Conservation (phyloP, 441 rosid genomes). For the Erodium trifolium region DNA sequence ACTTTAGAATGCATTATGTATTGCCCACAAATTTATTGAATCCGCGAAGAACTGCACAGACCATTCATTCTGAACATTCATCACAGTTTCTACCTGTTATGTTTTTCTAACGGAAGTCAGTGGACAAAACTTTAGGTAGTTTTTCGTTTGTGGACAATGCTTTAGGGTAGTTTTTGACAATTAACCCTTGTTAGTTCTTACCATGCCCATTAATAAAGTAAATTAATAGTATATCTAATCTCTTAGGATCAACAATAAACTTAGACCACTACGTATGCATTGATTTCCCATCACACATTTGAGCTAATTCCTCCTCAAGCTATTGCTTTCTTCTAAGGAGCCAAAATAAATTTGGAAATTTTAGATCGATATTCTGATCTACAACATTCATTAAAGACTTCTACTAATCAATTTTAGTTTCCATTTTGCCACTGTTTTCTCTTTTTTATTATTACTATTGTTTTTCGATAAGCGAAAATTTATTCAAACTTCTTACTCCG, state of each 20-base stretch:
- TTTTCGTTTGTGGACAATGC: too few relatives aligned
- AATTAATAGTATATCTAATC: too few relatives aligned
- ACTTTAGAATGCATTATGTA: too few relatives aligned
- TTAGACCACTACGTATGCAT: not conserved
- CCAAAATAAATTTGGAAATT: not conserved
- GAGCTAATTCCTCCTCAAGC: not conserved
- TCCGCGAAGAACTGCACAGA: too few relatives aligned
- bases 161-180: too few relatives aligned
- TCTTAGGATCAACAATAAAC: not conserved
- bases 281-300: not conserved
- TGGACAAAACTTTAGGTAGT: too few relatives aligned
- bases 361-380: not conserved
- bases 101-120: too few relatives aligned
- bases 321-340: not conserved
- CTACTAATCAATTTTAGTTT: not conserved
- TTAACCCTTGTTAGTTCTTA: not conserved
- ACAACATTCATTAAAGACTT: not conserved
- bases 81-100: too few relatives aligned
- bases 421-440: not conserved
- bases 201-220: not conserved
- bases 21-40: too few relatives aligned
- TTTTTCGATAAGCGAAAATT: too few relatives aligned
- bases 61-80: too few relatives aligned
- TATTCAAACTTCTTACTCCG: too few relatives aligned
- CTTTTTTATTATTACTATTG: not conserved